Evolutionary conservation across 345 rosid genomes (phyloP), one percentile per base, ranked within the genome.

Genomic region (Brassica juncea): DNA sequence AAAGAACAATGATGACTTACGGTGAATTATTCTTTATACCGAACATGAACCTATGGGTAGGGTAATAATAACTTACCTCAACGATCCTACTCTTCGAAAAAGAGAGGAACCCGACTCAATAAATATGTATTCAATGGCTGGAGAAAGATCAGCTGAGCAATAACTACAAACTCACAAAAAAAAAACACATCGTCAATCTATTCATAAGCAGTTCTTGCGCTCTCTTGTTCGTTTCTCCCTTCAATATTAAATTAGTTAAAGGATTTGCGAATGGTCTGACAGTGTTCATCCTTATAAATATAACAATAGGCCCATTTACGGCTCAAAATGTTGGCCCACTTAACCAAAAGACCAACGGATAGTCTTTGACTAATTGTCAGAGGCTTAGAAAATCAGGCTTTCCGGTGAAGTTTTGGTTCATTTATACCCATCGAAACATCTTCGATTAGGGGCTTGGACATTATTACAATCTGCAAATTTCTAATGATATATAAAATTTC

Each of bases 311-410:
- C 67, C 68, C 77, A 65, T 72, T 30, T 0, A 79, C 57, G 42
- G 15, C 21, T 79, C 21, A 31, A 27, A 78, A 55, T 71, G 15
- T 15, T 59, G 19, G 67, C 81, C 81, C 67, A 78, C 60, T 28
- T 65, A 71, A 30, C 16, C 19, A 9, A 62, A 60, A 49, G 7
- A 47, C 32, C 35, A 44, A 31, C 8, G 25, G 16, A 68, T 25
- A 15, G 10, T 1, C 42, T 75, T 34, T 34, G 68, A 14, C 39
- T 30, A 21, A n/a, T 3, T 39, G 69, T 5, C 21, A 15, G 61
- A 19, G 10, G 7, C 19, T 49, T 12, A 19, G 55, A 49, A 49
- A 42, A 42, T 54, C 59, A 6, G 59, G 25, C 25, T 54, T 54
- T 21, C 62, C 14, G 7, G 69, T 65, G 11, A 35, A 34, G 25